phyloP scores from a whole-genome alignment of 2,329 filamentous ascomycete species.

The Pyrenophora seminiperda region DNA sequence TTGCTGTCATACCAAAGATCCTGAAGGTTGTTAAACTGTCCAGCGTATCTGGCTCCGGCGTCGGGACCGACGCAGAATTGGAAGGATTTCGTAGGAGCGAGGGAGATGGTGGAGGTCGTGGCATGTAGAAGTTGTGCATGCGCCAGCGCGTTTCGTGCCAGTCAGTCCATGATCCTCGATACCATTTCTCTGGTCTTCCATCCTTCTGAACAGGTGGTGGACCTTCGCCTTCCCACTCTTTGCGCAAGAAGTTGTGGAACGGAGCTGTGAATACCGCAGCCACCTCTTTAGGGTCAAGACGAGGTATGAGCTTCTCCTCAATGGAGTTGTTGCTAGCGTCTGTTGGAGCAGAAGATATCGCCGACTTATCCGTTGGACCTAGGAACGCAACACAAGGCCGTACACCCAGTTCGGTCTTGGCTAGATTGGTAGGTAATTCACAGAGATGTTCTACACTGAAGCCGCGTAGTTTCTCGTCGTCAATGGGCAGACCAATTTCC shows the following conservation, averaged over 20 bases:
- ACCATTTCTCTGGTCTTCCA: slow-evolving; percentile 69
- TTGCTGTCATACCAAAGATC: slow-evolving; percentile 94
- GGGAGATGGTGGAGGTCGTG: slow-evolving; percentile 44
- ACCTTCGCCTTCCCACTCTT: slow-evolving; percentile 54
- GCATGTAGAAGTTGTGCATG: slow-evolving; percentile 92
- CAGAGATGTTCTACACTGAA: slow-evolving; percentile 89
- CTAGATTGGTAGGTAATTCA: slow-evolving; percentile 68
- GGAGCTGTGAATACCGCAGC: slow-evolving; percentile 91
- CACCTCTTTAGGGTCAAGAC: slow-evolving; percentile 86
- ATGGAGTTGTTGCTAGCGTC: slow-evolving; percentile 18
- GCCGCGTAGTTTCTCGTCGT: slow-evolving; percentile 69
- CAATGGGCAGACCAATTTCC: slow-evolving; percentile 85
- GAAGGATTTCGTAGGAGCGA: slow-evolving; percentile 11
- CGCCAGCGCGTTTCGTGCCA: slow-evolving; percentile 81
- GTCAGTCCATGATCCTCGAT: slow-evolving; percentile 78
- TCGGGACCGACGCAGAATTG: background rate
- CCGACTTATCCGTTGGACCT: slow-evolving; percentile 39
- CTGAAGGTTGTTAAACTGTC: slow-evolving; percentile 67
- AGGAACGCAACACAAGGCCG: slow-evolving; percentile 66
- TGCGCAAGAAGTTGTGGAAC: slow-evolving; percentile 78
- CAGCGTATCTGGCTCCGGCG: slow-evolving; percentile 47
- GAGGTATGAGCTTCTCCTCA: slow-evolving; percentile 75
- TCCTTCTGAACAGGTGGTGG: slow-evolving; percentile 48
- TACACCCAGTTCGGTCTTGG: slow-evolving; percentile 57
- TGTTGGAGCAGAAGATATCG: slow-evolving; percentile 9